Conservation (phyloP, 306 rosid species). For the Psophocarpus tetragonolobus region DNA sequence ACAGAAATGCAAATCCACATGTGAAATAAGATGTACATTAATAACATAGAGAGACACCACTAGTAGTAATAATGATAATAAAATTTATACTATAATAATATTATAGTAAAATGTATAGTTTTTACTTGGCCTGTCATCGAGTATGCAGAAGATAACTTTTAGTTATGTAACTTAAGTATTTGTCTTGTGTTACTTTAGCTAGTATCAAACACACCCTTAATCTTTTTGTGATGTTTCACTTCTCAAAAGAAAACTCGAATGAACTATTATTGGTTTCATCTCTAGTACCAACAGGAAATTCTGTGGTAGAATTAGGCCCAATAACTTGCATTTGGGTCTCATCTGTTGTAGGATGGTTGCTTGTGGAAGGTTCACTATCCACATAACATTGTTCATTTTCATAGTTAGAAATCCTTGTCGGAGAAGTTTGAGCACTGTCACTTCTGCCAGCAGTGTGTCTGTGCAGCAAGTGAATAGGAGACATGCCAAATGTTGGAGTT, state of each 20-base stretch:
- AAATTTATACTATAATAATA: no score
- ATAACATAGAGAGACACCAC: no score
- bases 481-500: constrained; percentile 58
- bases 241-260: constrained; percentile 50
- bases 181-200: no score
- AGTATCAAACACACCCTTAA: no score
- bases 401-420: constrained; percentile 37
- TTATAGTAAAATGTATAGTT: no score
- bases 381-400: constrained; percentile 43
- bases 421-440: constrained; percentile 46
- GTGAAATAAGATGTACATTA: no score
- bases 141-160: no score
- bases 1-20: no score
- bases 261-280: constrained; percentile 35
- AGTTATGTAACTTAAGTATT: no score
- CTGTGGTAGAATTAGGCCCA: constrained; percentile 34
- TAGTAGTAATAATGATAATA: no score
- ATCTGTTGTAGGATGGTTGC: not conserved
- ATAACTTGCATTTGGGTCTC: constrained; percentile 30
- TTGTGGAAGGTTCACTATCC: constrained; percentile 44
- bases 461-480: constrained; percentile 67
- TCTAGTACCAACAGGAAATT: constrained; percentile 17
- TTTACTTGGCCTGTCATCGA: no score
- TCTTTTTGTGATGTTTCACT: not conserved
- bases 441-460: constrained; percentile 25